These are phyloP conservation scores for Chaetoscypha palmicola DNA, from an alignment of 2,329 filamentous ascomycete species.

Conservation along the genomic window DNA sequence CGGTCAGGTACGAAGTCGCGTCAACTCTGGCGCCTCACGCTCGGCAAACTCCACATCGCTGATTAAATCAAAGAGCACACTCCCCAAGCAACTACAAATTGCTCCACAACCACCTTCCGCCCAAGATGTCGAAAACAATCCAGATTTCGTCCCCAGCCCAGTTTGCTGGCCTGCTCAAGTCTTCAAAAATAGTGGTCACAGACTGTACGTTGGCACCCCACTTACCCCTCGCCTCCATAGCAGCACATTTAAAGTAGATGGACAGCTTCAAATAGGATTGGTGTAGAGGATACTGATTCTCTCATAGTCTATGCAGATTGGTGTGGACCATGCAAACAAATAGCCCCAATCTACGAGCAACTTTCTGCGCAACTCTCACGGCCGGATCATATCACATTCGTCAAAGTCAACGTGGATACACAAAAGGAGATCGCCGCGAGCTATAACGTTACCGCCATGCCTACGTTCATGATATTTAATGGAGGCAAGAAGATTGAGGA, in stretches of 20 bases:
- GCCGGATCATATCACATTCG: constrained; percentile 69
- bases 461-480: constrained; percentile 88
- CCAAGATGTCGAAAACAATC: constrained; percentile 32
- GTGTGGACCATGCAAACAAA: constrained; percentile 77
- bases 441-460: constrained; percentile 69
- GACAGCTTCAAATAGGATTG: too few species aligned
- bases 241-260: too few species aligned
- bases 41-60: constrained; percentile 5
- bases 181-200: constrained; percentile 72
- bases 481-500: constrained; percentile 60
- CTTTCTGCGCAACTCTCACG: constrained; percentile 65
- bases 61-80: too few species aligned
- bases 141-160: constrained; percentile 51
- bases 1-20: background rate
- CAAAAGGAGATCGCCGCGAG: constrained; percentile 66
- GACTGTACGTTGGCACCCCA: constrained; percentile 62
- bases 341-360: constrained; percentile 76
- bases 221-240: constrained; percentile 28
- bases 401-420: constrained; percentile 76
- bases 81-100: too few species aligned
- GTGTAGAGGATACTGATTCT: constrained; percentile 12
- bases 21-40: constrained; percentile 3
- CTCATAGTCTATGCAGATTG: constrained; percentile 75
- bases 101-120: too few species aligned
- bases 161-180: constrained; percentile 60